Evolutionary conservation across 805 yeast genomes (phyloP).

Genomic region (Cyberlindnera americana): DNA sequence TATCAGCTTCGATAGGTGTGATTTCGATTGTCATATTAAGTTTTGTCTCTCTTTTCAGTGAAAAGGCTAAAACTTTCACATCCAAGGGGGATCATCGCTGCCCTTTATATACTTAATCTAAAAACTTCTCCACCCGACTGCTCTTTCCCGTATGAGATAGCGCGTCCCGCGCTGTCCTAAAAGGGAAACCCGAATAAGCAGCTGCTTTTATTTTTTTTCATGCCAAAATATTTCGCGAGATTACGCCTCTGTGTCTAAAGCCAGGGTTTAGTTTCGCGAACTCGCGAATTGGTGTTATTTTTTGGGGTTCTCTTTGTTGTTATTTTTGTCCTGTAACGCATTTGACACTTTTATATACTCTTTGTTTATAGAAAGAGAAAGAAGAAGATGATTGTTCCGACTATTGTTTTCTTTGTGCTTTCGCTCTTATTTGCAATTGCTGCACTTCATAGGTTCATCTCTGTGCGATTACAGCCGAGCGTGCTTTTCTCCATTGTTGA

Average conservation of each 20-base stretch:
- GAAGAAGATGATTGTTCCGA: slow-evolving; percentile 21
- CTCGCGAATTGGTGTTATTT: background rate
- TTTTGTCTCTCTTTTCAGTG: too few relatives aligned
- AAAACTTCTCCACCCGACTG: background rate
- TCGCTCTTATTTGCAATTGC: slow-evolving; percentile 21
- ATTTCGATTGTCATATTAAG: slow-evolving; percentile 4
- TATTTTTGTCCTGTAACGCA: too few relatives aligned
- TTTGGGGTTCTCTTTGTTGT: too few relatives aligned
- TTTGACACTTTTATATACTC: too few relatives aligned
- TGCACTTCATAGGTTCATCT: slow-evolving; percentile 21
- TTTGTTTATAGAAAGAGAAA: background rate
- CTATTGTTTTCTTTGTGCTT: slow-evolving; percentile 17
- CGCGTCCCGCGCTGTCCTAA: slow-evolving; percentile 6
- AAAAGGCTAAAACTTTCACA: too few relatives aligned
- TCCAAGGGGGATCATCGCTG: too few relatives aligned
- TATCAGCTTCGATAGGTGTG: slow-evolving; percentile 3
- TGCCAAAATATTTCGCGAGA: too few relatives aligned
- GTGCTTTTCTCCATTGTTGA: slow-evolving; percentile 20
- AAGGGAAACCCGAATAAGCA: background rate
- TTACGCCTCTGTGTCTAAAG: too few relatives aligned
- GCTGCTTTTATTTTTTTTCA: too few relatives aligned
- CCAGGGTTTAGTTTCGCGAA: too few relatives aligned
- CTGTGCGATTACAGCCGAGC: slow-evolving; percentile 22
- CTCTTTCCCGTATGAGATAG: slow-evolving; percentile 2
- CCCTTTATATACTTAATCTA: background rate